Conservation (phyloP, 2,329 filamentous ascomycete genomes). For the Fusarium albidum region DNA sequence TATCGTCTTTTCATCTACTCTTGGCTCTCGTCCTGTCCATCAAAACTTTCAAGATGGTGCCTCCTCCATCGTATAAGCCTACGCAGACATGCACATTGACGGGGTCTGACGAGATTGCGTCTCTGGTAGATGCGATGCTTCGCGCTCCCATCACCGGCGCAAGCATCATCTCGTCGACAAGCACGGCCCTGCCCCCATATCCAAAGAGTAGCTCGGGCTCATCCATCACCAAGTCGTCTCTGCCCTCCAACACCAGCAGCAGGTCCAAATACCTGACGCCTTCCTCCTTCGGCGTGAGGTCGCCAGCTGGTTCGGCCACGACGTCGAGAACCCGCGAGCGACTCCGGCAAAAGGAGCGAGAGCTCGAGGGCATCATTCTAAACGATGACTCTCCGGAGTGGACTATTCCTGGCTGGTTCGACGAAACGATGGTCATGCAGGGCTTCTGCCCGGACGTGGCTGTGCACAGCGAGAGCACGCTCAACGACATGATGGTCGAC, state of each 20-base stretch:
- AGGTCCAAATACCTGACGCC: not conserved
- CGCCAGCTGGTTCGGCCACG: not conserved
- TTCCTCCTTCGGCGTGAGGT: constrained; percentile 10
- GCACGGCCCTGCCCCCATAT: constrained; percentile 14
- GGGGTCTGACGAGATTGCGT: not conserved
- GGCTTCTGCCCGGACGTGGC: constrained; percentile 43
- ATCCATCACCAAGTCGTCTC: not conserved
- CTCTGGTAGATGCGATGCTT: not conserved
- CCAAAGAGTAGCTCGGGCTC: constrained; percentile 1
- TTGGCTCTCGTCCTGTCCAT: not conserved
- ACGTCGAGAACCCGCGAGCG: constrained; percentile 15
- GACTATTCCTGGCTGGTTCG: not conserved
- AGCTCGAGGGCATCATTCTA: constrained; percentile 10
- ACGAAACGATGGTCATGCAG: constrained; percentile 13
- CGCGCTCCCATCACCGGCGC: not conserved
- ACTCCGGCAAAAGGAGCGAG: constrained; percentile 17
- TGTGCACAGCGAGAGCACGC: constrained; percentile 36
- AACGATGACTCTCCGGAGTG: constrained; percentile 8
- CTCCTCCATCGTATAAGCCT: constrained; percentile 20
- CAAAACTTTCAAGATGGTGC: constrained; percentile 2
- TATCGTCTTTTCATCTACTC: not conserved
- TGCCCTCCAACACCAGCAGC: not conserved
- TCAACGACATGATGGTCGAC: constrained; percentile 47
- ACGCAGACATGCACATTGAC: not conserved
- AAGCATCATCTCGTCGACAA: constrained; percentile 4